Conservation (phyloP, 2,329 filamentous ascomycete genomes). For the Colletotrichum ledebouriae region DNA sequence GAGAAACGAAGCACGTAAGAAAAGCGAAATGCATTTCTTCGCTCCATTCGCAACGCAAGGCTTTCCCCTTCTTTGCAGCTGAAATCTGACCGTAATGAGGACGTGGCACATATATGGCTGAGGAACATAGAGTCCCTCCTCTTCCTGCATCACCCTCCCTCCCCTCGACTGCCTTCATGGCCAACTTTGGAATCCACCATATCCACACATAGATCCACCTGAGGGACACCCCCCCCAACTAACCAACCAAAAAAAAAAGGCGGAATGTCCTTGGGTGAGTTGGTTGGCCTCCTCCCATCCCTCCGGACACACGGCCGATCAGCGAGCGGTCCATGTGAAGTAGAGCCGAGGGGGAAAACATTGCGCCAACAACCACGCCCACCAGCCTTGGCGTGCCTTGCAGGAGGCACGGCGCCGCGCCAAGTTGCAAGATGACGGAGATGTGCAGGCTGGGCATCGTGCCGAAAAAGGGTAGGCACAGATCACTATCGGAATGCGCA, state of each 20-base stretch:
- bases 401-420: constrained; percentile 24
- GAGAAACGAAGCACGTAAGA: constrained; percentile 2
- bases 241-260: too few relatives aligned
- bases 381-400: constrained; percentile 11
- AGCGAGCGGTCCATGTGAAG: too few relatives aligned
- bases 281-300: too few relatives aligned
- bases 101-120: too few relatives aligned
- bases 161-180: background rate
- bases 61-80: too few relatives aligned
- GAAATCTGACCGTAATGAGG: too few relatives aligned
- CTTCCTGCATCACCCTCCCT: background rate
- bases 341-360: background rate
- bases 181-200: background rate
- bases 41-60: too few relatives aligned
- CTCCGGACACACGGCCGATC: too few relatives aligned
- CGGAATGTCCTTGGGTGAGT: too few relatives aligned
- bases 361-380: background rate
- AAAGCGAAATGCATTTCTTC: background rate
- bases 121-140: too few relatives aligned
- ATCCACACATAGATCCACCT: background rate
- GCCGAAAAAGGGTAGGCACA: constrained; percentile 5
- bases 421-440: constrained; percentile 26
- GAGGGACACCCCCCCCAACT: too few relatives aligned
- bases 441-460: constrained; percentile 26
- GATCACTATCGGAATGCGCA: background rate